These are phyloP conservation scores for Leishmania turanica DNA, from an alignment of 208 protist species.

Conservation along the genomic window DNA sequence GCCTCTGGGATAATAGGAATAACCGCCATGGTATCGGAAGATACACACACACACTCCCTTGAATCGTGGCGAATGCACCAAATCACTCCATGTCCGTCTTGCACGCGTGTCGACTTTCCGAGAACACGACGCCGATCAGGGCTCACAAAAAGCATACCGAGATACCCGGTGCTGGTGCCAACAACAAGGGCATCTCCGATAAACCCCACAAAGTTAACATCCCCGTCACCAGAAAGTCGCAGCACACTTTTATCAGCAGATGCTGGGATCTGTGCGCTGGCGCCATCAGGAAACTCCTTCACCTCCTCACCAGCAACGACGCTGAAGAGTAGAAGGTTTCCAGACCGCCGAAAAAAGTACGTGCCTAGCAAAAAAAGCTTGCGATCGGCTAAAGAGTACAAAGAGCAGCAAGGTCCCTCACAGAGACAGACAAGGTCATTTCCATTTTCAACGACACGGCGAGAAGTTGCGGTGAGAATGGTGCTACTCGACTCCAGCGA, in stretches of 20 bases:
- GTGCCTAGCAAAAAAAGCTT: slow-evolving; percentile 23
- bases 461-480: slow-evolving; percentile 3
- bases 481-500: slow-evolving; percentile 17
- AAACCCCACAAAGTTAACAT: slow-evolving; percentile 25
- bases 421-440: slow-evolving; percentile 28
- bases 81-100: neutral
- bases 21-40: neutral
- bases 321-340: slow-evolving; percentile 32
- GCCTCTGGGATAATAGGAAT: neutral
- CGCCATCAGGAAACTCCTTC: slow-evolving; percentile 18
- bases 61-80: slow-evolving; percentile 13
- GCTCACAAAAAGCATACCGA: slow-evolving; percentile 24
- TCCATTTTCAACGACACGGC: slow-evolving; percentile 27
- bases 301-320: slow-evolving; percentile 28
- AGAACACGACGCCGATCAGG: slow-evolving; percentile 2
- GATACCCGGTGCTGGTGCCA: slow-evolving; percentile 26
- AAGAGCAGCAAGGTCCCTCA: slow-evolving; percentile 21
- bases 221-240: slow-evolving; percentile 16
- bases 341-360: slow-evolving; percentile 30
- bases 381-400: slow-evolving; percentile 21
- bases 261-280: neutral
- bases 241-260: neutral
- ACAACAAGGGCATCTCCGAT: slow-evolving; percentile 22
- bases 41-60: slow-evolving; percentile 14
- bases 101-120: slow-evolving; percentile 11